A percentile compares a stretch with the other conserved stretches of the same genome.
These are phyloP conservation scores for Rhizopogon vulgaris DNA, from an alignment of 768 basidiomycete genomes.

Conservation along the genomic window DNA sequence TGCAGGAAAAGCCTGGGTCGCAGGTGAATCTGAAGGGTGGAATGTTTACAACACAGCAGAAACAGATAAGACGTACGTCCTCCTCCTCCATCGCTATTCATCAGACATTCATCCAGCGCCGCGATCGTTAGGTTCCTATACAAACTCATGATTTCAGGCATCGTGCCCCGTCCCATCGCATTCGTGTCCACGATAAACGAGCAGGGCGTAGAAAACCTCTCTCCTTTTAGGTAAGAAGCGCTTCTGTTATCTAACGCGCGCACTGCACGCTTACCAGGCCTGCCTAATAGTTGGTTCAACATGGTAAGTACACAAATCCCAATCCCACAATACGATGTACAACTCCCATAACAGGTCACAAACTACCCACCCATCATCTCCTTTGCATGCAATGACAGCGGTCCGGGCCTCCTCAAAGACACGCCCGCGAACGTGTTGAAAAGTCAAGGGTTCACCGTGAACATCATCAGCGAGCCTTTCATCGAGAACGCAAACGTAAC, in stretches of 20 bases:
- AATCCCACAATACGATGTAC: not conserved
- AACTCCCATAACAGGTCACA: slow-evolving; percentile 10
- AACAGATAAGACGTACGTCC: slow-evolving; percentile 20
- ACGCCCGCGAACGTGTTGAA: slow-evolving; percentile 40
- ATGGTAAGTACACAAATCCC: slow-evolving; percentile 6
- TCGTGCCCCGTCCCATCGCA: slow-evolving; percentile 41
- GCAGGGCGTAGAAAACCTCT: slow-evolving; percentile 33
- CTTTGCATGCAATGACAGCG: slow-evolving; percentile 18
- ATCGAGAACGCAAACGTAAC: slow-evolving; percentile 33
- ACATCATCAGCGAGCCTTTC: slow-evolving; percentile 51
- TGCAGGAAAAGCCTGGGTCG: slow-evolving; percentile 26
- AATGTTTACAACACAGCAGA: slow-evolving; percentile 24
- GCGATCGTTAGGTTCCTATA: slow-evolving; percentile 21
- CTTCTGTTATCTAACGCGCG: not conserved
- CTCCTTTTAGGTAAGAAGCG: slow-evolving; percentile 32
- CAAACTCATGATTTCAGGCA: slow-evolving; percentile 30
- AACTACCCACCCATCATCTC: slow-evolving; percentile 30
- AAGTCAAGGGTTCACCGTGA: slow-evolving; percentile 44
- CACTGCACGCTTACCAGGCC: not conserved
- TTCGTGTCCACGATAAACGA: slow-evolving; percentile 33
- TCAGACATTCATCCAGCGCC: not conserved
- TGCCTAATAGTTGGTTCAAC: slow-evolving; percentile 20
- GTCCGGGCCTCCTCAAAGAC: slow-evolving; percentile 29
- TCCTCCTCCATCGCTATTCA: not conserved
- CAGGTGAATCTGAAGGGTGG: slow-evolving; percentile 31